Conservation (phyloP, 176 grass and related monocot species). For the Saccharum spontaneum region DNA sequence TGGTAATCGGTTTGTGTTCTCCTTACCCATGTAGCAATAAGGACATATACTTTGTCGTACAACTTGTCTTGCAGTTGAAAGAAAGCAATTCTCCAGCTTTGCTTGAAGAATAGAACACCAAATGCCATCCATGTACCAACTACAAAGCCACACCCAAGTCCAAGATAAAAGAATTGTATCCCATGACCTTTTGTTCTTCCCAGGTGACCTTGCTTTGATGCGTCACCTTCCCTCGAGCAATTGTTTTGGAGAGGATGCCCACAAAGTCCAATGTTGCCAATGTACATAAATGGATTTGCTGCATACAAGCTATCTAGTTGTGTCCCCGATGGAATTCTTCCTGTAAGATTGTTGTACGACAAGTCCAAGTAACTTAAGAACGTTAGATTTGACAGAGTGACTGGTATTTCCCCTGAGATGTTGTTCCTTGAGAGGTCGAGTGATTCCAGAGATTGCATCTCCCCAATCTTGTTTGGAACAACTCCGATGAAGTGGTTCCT, state of each 20-base stretch:
- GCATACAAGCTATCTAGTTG: neutral
- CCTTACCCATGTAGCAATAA: no score
- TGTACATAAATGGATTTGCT: neutral
- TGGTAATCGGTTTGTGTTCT: no score
- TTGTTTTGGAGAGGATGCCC: neutral
- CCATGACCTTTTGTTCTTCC: neutral
- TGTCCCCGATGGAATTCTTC: neutral
- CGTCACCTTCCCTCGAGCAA: neutral
- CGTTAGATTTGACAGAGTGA: conserved; percentile 4
- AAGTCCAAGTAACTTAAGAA: conserved; percentile 35
- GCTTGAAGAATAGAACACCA: conserved; percentile 13
- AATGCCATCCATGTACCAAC: conserved; percentile 18
- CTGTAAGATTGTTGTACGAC: conserved; percentile 38
- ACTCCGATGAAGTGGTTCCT: neutral
- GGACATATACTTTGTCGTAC: no score
- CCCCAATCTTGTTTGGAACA: conserved; percentile 20
- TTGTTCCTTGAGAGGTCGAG: conserved; percentile 44
- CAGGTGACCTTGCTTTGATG: neutral
- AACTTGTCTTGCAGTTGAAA: neutral
- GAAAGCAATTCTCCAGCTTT: conserved; percentile 25
- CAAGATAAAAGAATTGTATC: conserved; percentile 19
- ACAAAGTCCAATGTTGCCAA: neutral
- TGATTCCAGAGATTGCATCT: conserved; percentile 31
- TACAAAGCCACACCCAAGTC: neutral
- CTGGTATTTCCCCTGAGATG: conserved; percentile 22